These are phyloP conservation scores for Xylaria longipes DNA, from an alignment of 495 filamentous ascomycete species.

Conservation along the genomic window DNA sequence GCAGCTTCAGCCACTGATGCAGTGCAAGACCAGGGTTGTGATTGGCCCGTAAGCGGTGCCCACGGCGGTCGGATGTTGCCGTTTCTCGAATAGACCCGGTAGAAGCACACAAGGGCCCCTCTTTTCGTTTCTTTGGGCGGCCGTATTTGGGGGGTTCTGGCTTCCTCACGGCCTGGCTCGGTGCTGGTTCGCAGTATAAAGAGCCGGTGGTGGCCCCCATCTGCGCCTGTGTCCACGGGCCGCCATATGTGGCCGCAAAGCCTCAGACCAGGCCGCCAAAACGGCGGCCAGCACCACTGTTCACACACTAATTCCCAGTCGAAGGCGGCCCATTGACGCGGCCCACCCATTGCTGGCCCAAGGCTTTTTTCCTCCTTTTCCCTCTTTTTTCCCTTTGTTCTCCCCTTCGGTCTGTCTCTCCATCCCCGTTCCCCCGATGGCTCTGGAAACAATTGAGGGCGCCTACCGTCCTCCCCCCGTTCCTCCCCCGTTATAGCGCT, in stretches of 20 bases:
- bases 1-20: slow-evolving; percentile 34
- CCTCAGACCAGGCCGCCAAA: slow-evolving; percentile 38
- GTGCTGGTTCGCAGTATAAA: slow-evolving; percentile 31
- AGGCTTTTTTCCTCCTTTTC: slow-evolving; percentile 30
- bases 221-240: slow-evolving; percentile 19
- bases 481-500: neutral
- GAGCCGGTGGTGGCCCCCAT: slow-evolving; percentile 32
- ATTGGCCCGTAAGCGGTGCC: slow-evolving; percentile 30
- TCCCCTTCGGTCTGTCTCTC: slow-evolving; percentile 21
- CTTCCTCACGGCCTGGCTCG: neutral
- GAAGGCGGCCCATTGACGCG: slow-evolving; percentile 33
- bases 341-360: slow-evolving; percentile 31
- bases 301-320: slow-evolving; percentile 16
- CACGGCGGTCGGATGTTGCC: neutral
- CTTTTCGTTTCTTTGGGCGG: neutral
- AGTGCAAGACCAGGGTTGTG: slow-evolving; percentile 28
- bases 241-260: slow-evolving; percentile 37
- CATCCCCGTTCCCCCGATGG: slow-evolving; percentile 6
- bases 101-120: slow-evolving; percentile 6
- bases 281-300: slow-evolving; percentile 36
- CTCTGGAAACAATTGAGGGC: slow-evolving; percentile 37
- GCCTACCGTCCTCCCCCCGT: slow-evolving; percentile 23
- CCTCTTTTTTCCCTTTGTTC: slow-evolving; percentile 3
- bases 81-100: slow-evolving; percentile 17
- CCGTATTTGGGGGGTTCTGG: neutral